Conservation (phyloP, 768 basidiomycete species). For the Rhizopogon vesiculosus region DNA sequence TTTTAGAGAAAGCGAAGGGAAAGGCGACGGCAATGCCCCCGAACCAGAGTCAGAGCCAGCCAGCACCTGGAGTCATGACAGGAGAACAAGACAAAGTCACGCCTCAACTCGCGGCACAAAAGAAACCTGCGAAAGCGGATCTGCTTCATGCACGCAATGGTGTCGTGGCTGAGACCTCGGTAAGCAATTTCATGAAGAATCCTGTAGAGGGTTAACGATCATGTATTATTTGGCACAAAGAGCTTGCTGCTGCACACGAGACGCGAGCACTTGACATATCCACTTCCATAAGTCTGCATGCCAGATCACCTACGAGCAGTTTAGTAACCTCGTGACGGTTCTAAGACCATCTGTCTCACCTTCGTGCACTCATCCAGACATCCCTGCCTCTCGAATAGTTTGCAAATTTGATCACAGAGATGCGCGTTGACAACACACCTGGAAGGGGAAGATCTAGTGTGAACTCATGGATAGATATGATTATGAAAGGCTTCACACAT, state of each 20-base stretch:
- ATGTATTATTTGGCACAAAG: background rate
- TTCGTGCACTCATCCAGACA: constrained; percentile 50
- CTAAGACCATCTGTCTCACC: constrained; percentile 30
- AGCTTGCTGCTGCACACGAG: background rate
- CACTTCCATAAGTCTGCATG: too few species aligned
- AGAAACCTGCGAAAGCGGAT: background rate
- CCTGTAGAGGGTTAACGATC: background rate
- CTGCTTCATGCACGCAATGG: background rate
- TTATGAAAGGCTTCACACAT: constrained; percentile 38
- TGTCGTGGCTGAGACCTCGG: background rate
- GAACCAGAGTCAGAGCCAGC: background rate
- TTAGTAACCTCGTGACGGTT: too few species aligned
- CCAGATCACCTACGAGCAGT: too few species aligned
- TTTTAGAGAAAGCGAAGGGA: background rate
- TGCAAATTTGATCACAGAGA: constrained; percentile 51
- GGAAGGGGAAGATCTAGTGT: background rate
- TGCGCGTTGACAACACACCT: constrained; percentile 51
- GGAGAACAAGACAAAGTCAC: background rate
- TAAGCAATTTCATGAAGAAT: background rate
- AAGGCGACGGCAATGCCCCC: background rate
- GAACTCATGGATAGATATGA: background rate
- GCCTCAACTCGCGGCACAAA: background rate
- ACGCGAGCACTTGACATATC: background rate
- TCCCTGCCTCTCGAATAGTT: constrained; percentile 40
- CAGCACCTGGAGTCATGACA: background rate